Evolutionary conservation across 2,329 filamentous ascomycete genomes (phyloP), one percentile per base, ranked within the genome.

Genomic region (Stachybotrys elegans): DNA sequence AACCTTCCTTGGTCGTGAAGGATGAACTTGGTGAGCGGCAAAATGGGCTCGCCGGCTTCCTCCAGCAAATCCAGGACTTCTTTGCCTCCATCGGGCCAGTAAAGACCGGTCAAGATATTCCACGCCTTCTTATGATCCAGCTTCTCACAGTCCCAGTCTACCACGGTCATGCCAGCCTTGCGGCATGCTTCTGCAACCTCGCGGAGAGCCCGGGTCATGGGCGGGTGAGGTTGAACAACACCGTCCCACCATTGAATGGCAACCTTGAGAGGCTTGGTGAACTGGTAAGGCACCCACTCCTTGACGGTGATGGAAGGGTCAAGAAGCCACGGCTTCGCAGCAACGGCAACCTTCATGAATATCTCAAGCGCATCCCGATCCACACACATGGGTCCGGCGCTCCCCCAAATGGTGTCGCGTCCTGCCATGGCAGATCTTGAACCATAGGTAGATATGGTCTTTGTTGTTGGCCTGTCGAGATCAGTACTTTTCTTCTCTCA

Each of bases 31-130:
- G 78, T 73, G 1, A 86, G 62, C 0, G 81, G 79, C 1, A 75
- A 62, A 54, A 72, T 67, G 0, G 81, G 79, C 53, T 86, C 82
- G 2, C 74, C 75, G 0, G 73, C 73, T 2, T 68, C 65, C 2
- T 70, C 64, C 3, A 86, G 66, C 0, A 72, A 68, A 3, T 66
- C 68, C 1, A 61, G 59, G 22, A 76, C 74, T 46, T 79, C 73
- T n/a, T 67, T 62, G 1, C 72, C 82, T 22, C 78, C 81, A 51
- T 86, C 83, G 2, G 70, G 61, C 59, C 78, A 85, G 57, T 83
- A 83, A 2, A 80, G 53, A 2, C 51, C 50, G 3, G 56, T 56
- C 13, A 52, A 20, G 8, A 78, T 66, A 6, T 79, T 63, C 58
- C 77, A 67, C 0, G 71, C 72, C 42, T 75, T 63, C 16, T 62